Percentiles rank a stretch among this genome's conserved stretches.
phyloP scores from a whole-genome alignment of 2,329 filamentous ascomycete species.

The Calonectria pauciramosa region DNA sequence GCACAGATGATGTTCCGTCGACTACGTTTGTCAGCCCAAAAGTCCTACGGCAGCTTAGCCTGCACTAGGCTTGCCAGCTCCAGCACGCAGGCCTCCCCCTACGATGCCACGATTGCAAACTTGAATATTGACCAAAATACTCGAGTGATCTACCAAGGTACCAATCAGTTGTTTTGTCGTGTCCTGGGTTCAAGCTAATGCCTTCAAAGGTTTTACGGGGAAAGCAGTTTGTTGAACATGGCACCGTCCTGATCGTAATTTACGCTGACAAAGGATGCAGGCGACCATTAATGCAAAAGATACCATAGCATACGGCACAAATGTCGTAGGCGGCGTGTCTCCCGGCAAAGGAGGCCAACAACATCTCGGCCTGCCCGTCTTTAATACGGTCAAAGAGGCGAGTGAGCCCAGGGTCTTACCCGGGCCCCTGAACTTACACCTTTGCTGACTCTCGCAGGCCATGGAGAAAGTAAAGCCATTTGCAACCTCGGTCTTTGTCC shows the following conservation, averaged over 20 bases:
- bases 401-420: neutral
- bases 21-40: too few species aligned
- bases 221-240: conserved; percentile 46
- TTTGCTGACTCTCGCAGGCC: conserved; percentile 41
- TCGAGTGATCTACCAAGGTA: conserved; percentile 20
- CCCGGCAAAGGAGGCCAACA: conserved; percentile 51
- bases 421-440: too few species aligned
- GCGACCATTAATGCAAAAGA: conserved; percentile 55
- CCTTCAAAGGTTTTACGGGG: conserved; percentile 54
- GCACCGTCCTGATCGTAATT: too few species aligned
- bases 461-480: conserved; percentile 63
- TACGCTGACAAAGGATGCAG: conserved; percentile 32
- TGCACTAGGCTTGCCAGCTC: too few species aligned
- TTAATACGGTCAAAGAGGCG: conserved; percentile 51
- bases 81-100: too few species aligned
- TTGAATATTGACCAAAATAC: neutral
- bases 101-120: too few species aligned
- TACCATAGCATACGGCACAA: conserved; percentile 56
- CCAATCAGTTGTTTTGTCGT: too few species aligned
- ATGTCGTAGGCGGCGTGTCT: conserved; percentile 55
- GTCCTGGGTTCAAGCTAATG: too few species aligned
- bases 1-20: too few species aligned
- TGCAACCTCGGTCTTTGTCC: conserved; percentile 81
- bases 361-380: conserved; percentile 54
- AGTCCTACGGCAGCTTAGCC: too few species aligned